Conservation (phyloP, 2,329 filamentous ascomycete species). For the Talaromyces atroroseus region DNA sequence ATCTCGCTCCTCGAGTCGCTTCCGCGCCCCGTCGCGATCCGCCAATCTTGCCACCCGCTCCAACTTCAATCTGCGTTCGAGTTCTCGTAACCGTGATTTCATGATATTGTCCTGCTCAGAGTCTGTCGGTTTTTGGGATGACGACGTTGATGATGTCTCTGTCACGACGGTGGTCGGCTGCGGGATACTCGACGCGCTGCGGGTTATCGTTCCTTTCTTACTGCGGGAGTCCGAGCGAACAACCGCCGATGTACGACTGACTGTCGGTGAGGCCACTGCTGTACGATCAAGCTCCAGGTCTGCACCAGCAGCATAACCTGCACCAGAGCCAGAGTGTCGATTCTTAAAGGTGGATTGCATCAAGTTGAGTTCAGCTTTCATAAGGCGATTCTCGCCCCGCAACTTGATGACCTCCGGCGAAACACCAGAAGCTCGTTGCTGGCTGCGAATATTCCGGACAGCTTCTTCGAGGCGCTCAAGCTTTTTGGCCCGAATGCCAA, state of each 20-base stretch:
- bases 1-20: constrained; percentile 71
- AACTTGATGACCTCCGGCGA: constrained; percentile 55
- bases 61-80: constrained; percentile 82
- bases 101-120: constrained; percentile 62
- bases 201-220: constrained; percentile 18
- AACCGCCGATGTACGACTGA: constrained; percentile 1
- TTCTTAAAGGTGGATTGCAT: constrained; percentile 60
- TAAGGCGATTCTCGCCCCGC: constrained; percentile 54
- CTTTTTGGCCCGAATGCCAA: constrained; percentile 75
- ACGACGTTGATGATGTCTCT: constrained; percentile 14
- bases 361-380: constrained; percentile 61
- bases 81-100: constrained; percentile 77
- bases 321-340: constrained; percentile 32
- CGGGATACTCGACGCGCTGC: constrained; percentile 29
- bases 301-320: constrained; percentile 17
- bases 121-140: constrained; percentile 23
- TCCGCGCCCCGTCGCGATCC: constrained; percentile 76
- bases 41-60: constrained; percentile 81
- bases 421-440: constrained; percentile 27
- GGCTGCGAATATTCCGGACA: constrained; percentile 56
- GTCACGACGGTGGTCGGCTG: constrained; percentile 27
- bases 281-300: constrained; percentile 4
- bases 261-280: background rate
- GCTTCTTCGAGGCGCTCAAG: constrained; percentile 81
- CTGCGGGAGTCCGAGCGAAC: constrained; percentile 27